Percentiles rank a stretch among this genome's conserved stretches.
phyloP scores from a whole-genome alignment of 805 yeast species.

The Cyberlindnera xylosilytica region DNA sequence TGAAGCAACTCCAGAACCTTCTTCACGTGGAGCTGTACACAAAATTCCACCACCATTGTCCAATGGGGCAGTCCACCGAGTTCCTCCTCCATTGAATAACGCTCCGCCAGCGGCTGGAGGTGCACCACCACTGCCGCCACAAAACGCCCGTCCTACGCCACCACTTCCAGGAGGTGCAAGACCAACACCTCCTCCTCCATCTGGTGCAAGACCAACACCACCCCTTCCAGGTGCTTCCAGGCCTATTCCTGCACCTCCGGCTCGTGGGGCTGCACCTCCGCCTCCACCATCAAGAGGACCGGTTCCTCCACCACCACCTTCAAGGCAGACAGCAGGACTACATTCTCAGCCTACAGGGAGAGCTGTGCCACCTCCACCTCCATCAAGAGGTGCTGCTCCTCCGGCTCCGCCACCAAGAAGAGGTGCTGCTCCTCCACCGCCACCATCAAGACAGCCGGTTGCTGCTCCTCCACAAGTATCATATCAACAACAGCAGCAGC shows the following conservation, averaged over 20 bases:
- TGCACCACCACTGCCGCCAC: constrained; percentile 9
- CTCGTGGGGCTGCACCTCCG: constrained; percentile 15
- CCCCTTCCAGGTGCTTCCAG: constrained; percentile 4
- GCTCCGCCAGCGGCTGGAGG: constrained; percentile 1
- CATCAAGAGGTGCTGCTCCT: constrained; percentile 22
- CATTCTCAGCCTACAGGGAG: constrained; percentile 20
- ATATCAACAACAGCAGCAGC: constrained; percentile 25
- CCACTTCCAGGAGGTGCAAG: constrained; percentile 9
- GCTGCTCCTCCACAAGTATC: constrained; percentile 15
- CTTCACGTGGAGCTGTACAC: constrained; percentile 14
- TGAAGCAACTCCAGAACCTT: constrained; percentile 7
- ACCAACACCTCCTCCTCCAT: constrained; percentile 2
- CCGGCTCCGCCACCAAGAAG: constrained; percentile 28
- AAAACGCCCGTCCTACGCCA: constrained; percentile 15
- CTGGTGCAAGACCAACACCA: constrained; percentile 2
- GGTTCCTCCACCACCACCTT: constrained; percentile 29
- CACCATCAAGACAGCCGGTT: constrained; percentile 19
- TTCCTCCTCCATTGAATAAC: constrained; percentile 25
- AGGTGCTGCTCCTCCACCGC: constrained; percentile 21
- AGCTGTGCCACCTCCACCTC: constrained; percentile 26
- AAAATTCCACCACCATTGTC: constrained; percentile 28
- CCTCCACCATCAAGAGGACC: constrained; percentile 16
- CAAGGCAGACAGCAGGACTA: constrained; percentile 18
- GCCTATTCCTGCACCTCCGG: constrained; percentile 11
- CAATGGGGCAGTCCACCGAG: constrained; percentile 18